Evolutionary conservation across 169 alveolate genomes (phyloP), one percentile per base, ranked within the genome.

Genomic region (Cytauxzoon felis): DNA sequence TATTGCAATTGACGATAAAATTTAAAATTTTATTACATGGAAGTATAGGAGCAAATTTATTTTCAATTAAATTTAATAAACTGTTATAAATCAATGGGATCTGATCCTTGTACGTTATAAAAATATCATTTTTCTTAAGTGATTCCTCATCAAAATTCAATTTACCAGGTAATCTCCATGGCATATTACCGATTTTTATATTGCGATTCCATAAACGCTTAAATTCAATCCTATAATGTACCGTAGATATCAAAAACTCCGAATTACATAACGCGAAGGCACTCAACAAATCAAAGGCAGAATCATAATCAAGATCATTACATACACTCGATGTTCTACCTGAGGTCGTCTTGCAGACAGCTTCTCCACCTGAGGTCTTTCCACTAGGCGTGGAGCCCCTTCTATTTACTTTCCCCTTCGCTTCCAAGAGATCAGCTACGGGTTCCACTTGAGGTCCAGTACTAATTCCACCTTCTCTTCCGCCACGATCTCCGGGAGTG

Each of bases 151-250:
- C 13, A 13, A 38, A 13, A 13, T 38, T 38, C 45, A 38, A 38
- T 38, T 38, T n/a, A 13, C 45, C 68, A 0, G 76, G 72, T 9
- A 51, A 53, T 50, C 56, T 34, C 84, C 84, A 73, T 11, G 75
- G 73, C 62, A 64, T 61, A 21, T 51, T 76, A 8, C 23, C 3
- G 13, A 33, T 57, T 6, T 57, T 26, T 16, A 76, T 65, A 40
- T 76, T 76, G 1, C 43, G 42, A 18, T 54, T 66, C 86, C 86
- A 76, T 1, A 76, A 57, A 18, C 86, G 13, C 41, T 66, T 76
- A 41, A 76, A 76, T 32, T 53, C 86, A 21, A 76, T 76, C 41
- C 86, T 52, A 38, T 18, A 16, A 36, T 76, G 86, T 24, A 76
- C 81, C 36, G 86, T 29, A 5, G 64, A 42, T 0, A 66, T 76